These are phyloP conservation scores for Fusarium neocosmosporiellum DNA, from an alignment of 2,329 filamentous ascomycete species.

Conservation along the genomic window DNA sequence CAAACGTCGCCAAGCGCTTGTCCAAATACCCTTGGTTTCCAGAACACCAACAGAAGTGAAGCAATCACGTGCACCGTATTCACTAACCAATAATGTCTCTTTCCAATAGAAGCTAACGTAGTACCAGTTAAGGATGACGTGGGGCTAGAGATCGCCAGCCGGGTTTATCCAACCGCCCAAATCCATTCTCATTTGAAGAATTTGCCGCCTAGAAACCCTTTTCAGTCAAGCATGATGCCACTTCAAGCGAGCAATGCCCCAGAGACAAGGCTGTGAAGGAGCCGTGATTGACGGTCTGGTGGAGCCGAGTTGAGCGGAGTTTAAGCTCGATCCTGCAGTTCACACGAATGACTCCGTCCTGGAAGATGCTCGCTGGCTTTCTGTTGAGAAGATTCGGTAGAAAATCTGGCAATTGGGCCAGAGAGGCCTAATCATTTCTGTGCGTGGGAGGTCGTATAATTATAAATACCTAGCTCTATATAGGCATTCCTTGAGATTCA, in stretches of 20 bases:
- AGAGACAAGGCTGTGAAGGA: neutral
- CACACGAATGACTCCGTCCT: neutral
- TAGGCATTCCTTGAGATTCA: neutral
- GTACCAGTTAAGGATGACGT: neutral
- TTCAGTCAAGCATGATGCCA: neutral
- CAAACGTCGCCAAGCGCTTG: neutral
- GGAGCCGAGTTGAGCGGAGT: neutral
- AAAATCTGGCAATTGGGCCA: neutral
- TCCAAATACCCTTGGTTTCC: neutral
- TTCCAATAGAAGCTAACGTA: neutral
- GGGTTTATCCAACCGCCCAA: neutral
- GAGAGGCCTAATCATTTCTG: too few relatives aligned
- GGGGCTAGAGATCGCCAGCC: neutral
- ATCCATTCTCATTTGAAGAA: neutral
- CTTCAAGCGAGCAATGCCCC: neutral
- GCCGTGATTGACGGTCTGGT: neutral
- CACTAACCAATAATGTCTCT: neutral
- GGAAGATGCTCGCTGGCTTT: neutral
- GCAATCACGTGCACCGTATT: neutral
- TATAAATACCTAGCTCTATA: too few relatives aligned
- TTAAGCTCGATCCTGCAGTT: neutral
- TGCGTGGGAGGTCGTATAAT: rapidly evolving
- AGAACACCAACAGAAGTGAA: neutral
- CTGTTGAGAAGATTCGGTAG: neutral
- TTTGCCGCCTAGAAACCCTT: neutral